Conservation (phyloP, 1,284 basidiomycete species). For the Earliella scabrosa region DNA sequence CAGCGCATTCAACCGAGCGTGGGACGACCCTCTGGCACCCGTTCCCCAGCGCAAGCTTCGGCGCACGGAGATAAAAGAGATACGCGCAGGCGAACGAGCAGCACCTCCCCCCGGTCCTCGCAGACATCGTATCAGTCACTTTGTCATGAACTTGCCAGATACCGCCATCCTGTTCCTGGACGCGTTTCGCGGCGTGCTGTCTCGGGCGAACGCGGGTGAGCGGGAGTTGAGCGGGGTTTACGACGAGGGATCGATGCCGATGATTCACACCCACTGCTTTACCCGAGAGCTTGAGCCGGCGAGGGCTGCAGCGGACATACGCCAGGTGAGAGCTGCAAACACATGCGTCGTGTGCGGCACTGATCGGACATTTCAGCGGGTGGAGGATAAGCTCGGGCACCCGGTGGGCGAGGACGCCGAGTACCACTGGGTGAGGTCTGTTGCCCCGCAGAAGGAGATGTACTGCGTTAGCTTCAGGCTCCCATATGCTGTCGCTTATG, state of each 20-base stretch:
- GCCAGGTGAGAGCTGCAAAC: slow-evolving; percentile 56
- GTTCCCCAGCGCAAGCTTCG: slow-evolving; percentile 54
- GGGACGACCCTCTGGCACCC: slow-evolving; percentile 67
- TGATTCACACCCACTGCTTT: slow-evolving; percentile 97
- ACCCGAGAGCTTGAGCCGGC: slow-evolving; percentile 82
- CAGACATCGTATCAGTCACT: slow-evolving; percentile 77
- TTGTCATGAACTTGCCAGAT: slow-evolving; percentile 97
- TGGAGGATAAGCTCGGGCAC: slow-evolving; percentile 68
- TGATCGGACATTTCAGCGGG: slow-evolving; percentile 57
- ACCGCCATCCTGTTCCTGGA: slow-evolving; percentile 91
- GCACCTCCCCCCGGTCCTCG: slow-evolving; percentile 28
- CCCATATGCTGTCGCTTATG: slow-evolving; percentile 60
- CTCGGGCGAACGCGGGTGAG: slow-evolving; percentile 36
- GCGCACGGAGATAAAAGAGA: slow-evolving; percentile 43
- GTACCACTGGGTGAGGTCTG: slow-evolving; percentile 86
- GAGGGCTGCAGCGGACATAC: slow-evolving; percentile 77
- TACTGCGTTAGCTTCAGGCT: slow-evolving; percentile 95
- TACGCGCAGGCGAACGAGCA: slow-evolving; percentile 8
- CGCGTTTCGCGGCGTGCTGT: slow-evolving; percentile 80
- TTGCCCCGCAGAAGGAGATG: slow-evolving; percentile 98
- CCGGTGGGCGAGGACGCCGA: slow-evolving; percentile 55
- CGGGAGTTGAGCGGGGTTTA: slow-evolving; percentile 51
- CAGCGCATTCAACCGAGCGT: slow-evolving; percentile 53
- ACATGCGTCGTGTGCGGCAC: slow-evolving; percentile 6
- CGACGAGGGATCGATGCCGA: slow-evolving; percentile 65